Evolutionary conservation across 176 grass and related monocot species (phyloP).

Genomic region (Ensete ventricosum): DNA sequence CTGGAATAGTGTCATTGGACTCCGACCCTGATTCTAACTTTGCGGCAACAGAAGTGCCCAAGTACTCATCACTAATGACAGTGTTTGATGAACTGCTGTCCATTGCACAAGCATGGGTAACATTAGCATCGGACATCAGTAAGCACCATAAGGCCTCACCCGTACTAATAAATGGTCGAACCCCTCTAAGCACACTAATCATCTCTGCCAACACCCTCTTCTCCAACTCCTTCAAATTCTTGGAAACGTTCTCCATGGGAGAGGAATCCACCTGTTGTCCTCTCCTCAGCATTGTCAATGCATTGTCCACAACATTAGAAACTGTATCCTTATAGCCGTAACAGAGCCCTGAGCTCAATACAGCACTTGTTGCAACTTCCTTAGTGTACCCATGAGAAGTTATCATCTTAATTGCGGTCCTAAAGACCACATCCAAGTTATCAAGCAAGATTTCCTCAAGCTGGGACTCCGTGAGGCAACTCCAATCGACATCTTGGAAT

Average conservation of each 20-base stretch:
- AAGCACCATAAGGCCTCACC: slow-evolving; percentile 86
- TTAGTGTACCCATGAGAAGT: slow-evolving; percentile 67
- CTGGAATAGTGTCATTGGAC: slow-evolving; percentile 34
- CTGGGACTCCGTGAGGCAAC: slow-evolving; percentile 48
- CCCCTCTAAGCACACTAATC: slow-evolving; percentile 54
- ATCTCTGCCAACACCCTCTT: slow-evolving; percentile 49
- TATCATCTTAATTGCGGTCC: slow-evolving; percentile 51
- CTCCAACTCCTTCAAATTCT: slow-evolving; percentile 65
- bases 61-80: slow-evolving; percentile 4
- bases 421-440: slow-evolving; percentile 65
- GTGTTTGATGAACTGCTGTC: slow-evolving; percentile 21
- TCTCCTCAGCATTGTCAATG: slow-evolving; percentile 50
- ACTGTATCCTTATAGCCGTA: slow-evolving; percentile 60
- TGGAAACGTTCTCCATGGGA: slow-evolving; percentile 35
- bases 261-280: slow-evolving; percentile 43
- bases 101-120: slow-evolving; percentile 54
- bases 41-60: not conserved
- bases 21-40: slow-evolving; percentile 20
- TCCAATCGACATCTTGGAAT: slow-evolving; percentile 62
- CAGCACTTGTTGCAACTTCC: slow-evolving; percentile 38
- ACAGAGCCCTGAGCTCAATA: slow-evolving; percentile 39
- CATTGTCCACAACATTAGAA: slow-evolving; percentile 39
- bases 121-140: slow-evolving; percentile 84
- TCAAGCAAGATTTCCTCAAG: slow-evolving; percentile 78
- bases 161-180: slow-evolving; percentile 63